A percentile compares a stretch with the other conserved stretches of the same genome.
phyloP scores from a whole-genome alignment of 352 stramenopile genomes.

The Pythium brassicae region DNA sequence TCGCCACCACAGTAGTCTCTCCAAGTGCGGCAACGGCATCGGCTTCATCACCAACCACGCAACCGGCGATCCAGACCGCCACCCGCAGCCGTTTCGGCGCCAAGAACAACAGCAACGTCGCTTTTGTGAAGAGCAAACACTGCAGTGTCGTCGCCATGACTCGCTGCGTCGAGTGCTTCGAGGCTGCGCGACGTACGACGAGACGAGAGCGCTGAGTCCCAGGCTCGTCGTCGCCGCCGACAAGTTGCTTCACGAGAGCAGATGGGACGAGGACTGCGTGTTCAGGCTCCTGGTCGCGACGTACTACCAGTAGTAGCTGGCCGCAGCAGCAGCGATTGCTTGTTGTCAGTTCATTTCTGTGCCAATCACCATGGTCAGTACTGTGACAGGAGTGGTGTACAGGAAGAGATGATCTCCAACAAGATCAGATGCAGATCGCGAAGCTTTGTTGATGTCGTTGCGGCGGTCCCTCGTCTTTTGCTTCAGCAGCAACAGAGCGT shows the following conservation, averaged over 20 bases:
- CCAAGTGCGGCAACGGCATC: conserved; percentile 18
- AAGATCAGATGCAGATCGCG: too few relatives aligned
- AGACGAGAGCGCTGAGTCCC: conserved; percentile 44
- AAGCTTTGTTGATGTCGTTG: too few relatives aligned
- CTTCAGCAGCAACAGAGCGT: too few relatives aligned
- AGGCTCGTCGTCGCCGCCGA: conserved; percentile 38
- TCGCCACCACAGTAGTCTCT: conserved; percentile 25
- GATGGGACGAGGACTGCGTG: conserved; percentile 45
- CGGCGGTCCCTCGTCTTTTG: too few relatives aligned
- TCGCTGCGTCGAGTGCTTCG: conserved; percentile 48
- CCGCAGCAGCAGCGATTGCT: not conserved
- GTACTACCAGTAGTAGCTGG: conserved; percentile 1
- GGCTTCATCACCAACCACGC: not conserved
- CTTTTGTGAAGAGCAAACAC: not conserved
- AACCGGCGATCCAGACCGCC: not conserved
- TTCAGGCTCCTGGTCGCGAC: conserved; percentile 47
- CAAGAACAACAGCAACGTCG: not conserved
- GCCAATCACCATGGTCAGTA: too few relatives aligned
- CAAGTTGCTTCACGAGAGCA: conserved; percentile 38
- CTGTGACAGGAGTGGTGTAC: too few relatives aligned
- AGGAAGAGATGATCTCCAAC: too few relatives aligned
- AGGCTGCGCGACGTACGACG: conserved; percentile 65
- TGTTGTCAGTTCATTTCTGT: too few relatives aligned
- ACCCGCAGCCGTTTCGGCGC: not conserved
- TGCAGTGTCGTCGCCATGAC: conserved; percentile 8